These are phyloP conservation scores for Pseudozyma sp. DNA, from an alignment of 1,284 basidiomycete genomes.

Conservation along the genomic window DNA sequence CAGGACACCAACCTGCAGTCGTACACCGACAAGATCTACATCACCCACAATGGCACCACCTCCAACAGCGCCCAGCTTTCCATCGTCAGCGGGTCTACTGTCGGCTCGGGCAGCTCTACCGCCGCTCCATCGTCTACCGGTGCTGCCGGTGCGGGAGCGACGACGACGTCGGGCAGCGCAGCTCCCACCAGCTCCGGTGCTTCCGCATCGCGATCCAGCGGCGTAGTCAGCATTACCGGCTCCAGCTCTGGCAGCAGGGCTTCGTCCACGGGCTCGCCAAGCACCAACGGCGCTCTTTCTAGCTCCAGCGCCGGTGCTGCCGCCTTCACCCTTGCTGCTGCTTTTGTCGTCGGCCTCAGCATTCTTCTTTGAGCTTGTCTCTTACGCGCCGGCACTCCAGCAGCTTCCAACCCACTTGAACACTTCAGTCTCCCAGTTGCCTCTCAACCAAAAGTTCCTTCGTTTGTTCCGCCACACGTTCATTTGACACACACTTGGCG, in stretches of 20 bases:
- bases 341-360: conserved; percentile 20
- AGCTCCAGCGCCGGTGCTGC: conserved; percentile 2
- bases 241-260: conserved; percentile 12
- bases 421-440: neutral
- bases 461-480: neutral
- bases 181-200: conserved; percentile 5
- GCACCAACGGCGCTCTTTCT: conserved; percentile 26
- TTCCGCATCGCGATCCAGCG: conserved; percentile 13
- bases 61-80: conserved; percentile 21
- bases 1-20: conserved; percentile 42
- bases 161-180: conserved; percentile 13
- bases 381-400: neutral
- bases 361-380: conserved; percentile 14
- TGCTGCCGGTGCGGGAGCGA: conserved; percentile 14
- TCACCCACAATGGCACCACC: conserved; percentile 41
- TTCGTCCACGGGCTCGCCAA: conserved; percentile 3
- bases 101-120: conserved; percentile 9
- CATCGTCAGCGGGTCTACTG: conserved; percentile 30
- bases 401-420: conserved; percentile 1
- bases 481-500: neutral
- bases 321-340: conserved; percentile 9
- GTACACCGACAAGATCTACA: conserved; percentile 58
- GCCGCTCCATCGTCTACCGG: conserved; percentile 22
- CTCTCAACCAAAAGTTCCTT: neutral
- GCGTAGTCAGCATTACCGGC: conserved; percentile 13